Conservation (phyloP, 257 asterid genomes). For the Salvia rosmarinus region DNA sequence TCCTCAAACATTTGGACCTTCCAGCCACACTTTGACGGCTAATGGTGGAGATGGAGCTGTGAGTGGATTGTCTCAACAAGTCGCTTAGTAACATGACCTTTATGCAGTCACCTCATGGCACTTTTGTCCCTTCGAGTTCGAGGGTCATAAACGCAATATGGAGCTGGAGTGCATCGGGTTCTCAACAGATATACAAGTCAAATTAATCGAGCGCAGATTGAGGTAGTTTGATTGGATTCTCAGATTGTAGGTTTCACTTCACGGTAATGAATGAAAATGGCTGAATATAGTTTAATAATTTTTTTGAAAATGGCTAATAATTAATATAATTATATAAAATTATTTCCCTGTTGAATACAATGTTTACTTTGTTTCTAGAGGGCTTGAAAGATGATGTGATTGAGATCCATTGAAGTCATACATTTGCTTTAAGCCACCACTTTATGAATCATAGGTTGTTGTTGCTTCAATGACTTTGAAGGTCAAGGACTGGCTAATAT, state of each 20-base stretch:
- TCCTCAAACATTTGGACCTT: slow-evolving; percentile 49
- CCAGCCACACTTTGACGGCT: slow-evolving; percentile 35
- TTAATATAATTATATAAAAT: not conserved
- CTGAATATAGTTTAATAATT: not conserved
- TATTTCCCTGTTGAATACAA: not conserved
- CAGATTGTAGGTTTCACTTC: not conserved
- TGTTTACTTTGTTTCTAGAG: not conserved
- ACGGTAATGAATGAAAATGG: not conserved
- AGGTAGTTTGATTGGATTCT: slow-evolving; percentile 49
- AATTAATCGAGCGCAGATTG: slow-evolving; percentile 64
- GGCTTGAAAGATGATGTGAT: not conserved
- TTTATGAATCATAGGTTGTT: not conserved
- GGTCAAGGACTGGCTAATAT: not conserved
- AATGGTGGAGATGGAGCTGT: slow-evolving; percentile 39
- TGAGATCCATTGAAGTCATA: not conserved
- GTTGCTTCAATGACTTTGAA: slow-evolving; percentile 1
- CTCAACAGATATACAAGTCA: slow-evolving; percentile 54
- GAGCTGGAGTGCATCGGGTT: slow-evolving; percentile 42
- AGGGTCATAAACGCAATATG: slow-evolving; percentile 38
- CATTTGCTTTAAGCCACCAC: slow-evolving; percentile 15
- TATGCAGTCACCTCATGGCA: slow-evolving; percentile 44
- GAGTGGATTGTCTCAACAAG: slow-evolving; percentile 44
- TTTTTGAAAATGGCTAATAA: too few relatives aligned
- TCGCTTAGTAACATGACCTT: slow-evolving; percentile 40
- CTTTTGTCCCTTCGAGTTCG: slow-evolving; percentile 37